phyloP scores from a whole-genome alignment of 352 stramenopile genomes.

The Globisporangium nagaii region DNA sequence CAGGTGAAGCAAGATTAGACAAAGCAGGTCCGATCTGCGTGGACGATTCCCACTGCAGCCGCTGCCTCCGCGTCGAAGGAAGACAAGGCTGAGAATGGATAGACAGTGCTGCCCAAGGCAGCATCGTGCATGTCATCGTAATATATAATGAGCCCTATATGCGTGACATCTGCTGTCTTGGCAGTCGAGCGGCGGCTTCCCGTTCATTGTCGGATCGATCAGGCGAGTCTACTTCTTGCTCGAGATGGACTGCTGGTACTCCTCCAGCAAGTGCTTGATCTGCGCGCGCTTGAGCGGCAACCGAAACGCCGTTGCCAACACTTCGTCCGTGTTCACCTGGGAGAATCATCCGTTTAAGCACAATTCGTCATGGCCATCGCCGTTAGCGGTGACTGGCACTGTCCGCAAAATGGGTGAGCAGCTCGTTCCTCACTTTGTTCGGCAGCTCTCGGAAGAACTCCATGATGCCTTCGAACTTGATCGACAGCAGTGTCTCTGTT shows the following conservation, averaged over 20 bases:
- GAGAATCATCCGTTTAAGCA: not conserved
- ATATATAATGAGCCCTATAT: no score
- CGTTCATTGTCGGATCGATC: no score
- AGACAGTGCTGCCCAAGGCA: no score
- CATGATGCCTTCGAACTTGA: constrained; percentile 77
- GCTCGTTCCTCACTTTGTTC: constrained; percentile 32
- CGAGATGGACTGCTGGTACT: constrained; percentile 44
- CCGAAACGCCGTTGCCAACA: constrained; percentile 45
- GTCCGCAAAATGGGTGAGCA: constrained; percentile 9
- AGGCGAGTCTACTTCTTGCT: constrained; percentile 22
- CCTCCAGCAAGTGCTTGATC: constrained; percentile 33
- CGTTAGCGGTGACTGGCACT: no score
- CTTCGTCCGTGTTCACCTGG: constrained; percentile 59
- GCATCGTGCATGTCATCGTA: no score
- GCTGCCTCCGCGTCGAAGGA: no score
- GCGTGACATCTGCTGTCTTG: no score
- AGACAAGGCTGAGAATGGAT: no score
- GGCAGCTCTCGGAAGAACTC: constrained; percentile 72
- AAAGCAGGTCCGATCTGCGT: no score
- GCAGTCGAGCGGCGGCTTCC: no score
- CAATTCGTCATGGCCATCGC: no score
- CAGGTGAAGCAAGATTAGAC: constrained; percentile 26
- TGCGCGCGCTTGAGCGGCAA: constrained; percentile 56
- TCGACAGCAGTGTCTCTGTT: constrained; percentile 43
- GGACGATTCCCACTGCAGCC: no score